Evolutionary conservation across 441 rosid species (phyloP).

Genomic region (Adansonia gregorii): DNA sequence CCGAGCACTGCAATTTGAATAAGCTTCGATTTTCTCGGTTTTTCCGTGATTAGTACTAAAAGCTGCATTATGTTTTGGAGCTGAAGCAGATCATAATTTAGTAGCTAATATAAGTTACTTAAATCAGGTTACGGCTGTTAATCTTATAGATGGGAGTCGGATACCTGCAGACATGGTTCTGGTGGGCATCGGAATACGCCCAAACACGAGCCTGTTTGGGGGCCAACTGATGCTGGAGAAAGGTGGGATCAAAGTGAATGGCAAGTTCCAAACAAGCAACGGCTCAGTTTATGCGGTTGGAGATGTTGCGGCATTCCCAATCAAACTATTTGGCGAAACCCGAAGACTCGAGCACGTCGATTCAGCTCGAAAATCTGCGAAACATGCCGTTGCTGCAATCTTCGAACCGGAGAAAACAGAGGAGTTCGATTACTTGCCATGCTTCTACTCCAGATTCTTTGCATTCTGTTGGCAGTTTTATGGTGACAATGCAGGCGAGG

Average conservation of each 20-base stretch:
- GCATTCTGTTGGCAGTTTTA: slow-evolving; percentile 90
- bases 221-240: slow-evolving; percentile 88
- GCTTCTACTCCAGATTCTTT: slow-evolving; percentile 90
- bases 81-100: neutral
- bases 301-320: slow-evolving; percentile 91
- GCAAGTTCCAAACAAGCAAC: slow-evolving; percentile 79
- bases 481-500: slow-evolving; percentile 83
- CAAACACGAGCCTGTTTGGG: slow-evolving; percentile 88
- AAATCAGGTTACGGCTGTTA: slow-evolving; percentile 79
- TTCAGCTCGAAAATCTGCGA: slow-evolving; percentile 81
- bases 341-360: slow-evolving; percentile 99
- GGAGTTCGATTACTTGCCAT: slow-evolving; percentile 83
- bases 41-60: neutral
- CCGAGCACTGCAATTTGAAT: too few relatives aligned
- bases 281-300: slow-evolving; percentile 89
- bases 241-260: slow-evolving; percentile 91
- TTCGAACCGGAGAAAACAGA: slow-evolving; percentile 69
- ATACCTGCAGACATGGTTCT: slow-evolving; percentile 82
- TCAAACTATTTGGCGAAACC: slow-evolving; percentile 72
- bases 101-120: slow-evolving; percentile 20
- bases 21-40: too few relatives aligned
- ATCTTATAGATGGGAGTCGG: slow-evolving; percentile 77
- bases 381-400: slow-evolving; percentile 73
- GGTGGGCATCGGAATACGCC: slow-evolving; percentile 92
- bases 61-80: slow-evolving; percentile 14